phyloP scores from a whole-genome alignment of 352 stramenopile genomes.

The Phytophthora kernoviae region DNA sequence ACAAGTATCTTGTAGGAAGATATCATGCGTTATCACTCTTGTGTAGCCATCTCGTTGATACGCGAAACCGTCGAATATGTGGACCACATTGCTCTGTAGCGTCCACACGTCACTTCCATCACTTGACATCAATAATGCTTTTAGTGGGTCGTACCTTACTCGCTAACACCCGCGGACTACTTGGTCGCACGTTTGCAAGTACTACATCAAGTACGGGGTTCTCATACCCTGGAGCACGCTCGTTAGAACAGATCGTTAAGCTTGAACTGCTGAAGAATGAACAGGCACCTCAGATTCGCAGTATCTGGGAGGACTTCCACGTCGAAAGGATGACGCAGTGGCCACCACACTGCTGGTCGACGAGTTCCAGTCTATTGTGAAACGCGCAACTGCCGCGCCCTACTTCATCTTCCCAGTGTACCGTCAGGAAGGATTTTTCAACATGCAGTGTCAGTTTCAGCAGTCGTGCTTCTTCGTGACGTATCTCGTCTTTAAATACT shows the following conservation, averaged over 20 bases:
- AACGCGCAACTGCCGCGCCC: constrained; percentile 58
- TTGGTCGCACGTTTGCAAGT: constrained; percentile 17
- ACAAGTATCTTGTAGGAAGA: too few species aligned
- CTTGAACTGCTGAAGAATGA: constrained; percentile 81
- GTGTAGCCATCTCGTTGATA: constrained; percentile 13
- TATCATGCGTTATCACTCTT: too few species aligned
- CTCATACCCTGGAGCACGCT: constrained; percentile 79
- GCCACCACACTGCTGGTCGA: constrained; percentile 46
- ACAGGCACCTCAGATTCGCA: constrained; percentile 55
- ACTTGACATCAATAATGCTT: constrained; percentile 10
- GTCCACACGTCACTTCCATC: constrained; percentile 7
- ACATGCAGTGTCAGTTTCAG: constrained; percentile 90
- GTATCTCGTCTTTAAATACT: too few species aligned
- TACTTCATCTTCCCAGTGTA: constrained; percentile 88
- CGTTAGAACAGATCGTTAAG: constrained; percentile 86
- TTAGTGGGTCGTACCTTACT: too few species aligned
- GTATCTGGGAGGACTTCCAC: constrained; percentile 86
- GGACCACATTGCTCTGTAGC: constrained; percentile 11
- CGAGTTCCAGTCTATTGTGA: too few species aligned
- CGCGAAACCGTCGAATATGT: constrained; percentile 16
- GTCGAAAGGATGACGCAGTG: constrained; percentile 74
- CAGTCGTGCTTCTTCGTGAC: too few species aligned
- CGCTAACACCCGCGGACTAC: constrained; percentile 6
- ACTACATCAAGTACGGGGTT: constrained; percentile 50
- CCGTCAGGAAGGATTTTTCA: constrained; percentile 86